Evolutionary conservation across 2,329 filamentous ascomycete species (phyloP), one percentile per base, ranked within the genome.

Genomic region (Colletotrichum shisoi): DNA sequence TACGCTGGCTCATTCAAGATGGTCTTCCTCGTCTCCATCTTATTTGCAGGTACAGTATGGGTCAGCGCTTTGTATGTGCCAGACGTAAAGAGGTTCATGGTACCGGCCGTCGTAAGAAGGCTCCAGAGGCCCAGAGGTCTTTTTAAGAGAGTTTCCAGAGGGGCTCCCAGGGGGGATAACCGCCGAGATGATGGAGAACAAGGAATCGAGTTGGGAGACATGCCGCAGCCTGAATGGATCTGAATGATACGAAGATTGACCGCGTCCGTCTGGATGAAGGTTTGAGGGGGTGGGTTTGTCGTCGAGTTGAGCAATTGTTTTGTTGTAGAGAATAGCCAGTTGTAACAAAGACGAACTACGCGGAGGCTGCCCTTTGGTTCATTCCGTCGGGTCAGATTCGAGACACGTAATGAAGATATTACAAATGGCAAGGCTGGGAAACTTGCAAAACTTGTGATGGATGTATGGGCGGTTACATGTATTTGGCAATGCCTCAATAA

Each of bases 61-160:
- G 78, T n/a, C 71, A 76, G 77, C 8, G 74, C 79, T 9, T 69
- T 77, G 17, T 69, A 82, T 5, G 74, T 76, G 48, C 80, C 80
- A 19, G 77, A 83, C 68, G 76, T 82, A 19, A 78, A 82, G 69
- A 74, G 78, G 31, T 81, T 76, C 70, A 72, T 82, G 42, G 81
- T 77, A 1, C 73, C 77, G 58, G 78, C 82, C 58, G 80, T 82
- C 15, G 79, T 80, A 13, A 80, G 80, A 73, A 79, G 76, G 69
- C 73, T 83, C 57, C 78, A 80, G 24, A 9, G 70, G 70, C 67
- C 42, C 44, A 40, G 44, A 45, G n/a, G 17, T 17, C 2, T 9
- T 9, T 34, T 34, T 9, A 34, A 7, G 31, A 7, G 31, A 34
- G 31, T 34, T 31, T 34, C 31, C 31, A 34, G 31, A 9, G 31